These are phyloP conservation scores for Globisporangium perplexum DNA, from an alignment of 352 stramenopile genomes.

Conservation along the genomic window DNA sequence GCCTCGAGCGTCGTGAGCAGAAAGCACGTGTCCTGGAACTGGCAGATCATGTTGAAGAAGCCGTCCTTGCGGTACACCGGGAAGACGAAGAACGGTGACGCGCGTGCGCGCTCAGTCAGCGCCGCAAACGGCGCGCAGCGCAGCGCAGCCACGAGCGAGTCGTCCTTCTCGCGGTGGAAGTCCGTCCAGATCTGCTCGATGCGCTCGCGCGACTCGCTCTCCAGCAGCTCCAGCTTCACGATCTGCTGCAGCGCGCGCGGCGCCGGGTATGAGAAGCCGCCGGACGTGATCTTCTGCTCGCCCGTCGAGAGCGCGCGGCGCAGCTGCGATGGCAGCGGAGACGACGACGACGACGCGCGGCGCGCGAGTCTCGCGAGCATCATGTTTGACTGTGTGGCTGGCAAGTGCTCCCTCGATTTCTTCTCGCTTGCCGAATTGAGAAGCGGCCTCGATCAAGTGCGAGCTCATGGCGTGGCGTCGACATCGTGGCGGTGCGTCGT, in stretches of 20 bases:
- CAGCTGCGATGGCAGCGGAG: neutral
- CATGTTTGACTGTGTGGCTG: too few relatives aligned
- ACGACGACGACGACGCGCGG: neutral
- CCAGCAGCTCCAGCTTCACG: conserved; percentile 79
- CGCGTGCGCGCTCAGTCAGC: conserved; percentile 42
- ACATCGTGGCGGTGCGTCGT: too few relatives aligned
- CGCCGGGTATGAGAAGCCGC: conserved; percentile 81
- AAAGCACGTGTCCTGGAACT: conserved; percentile 89
- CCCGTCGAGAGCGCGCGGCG: conserved; percentile 7
- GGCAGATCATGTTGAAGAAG: conserved; percentile 87
- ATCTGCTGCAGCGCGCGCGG: conserved; percentile 74
- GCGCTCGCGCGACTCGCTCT: conserved; percentile 46
- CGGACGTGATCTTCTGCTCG: conserved; percentile 14
- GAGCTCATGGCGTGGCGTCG: too few relatives aligned
- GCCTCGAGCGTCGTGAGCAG: conserved; percentile 83
- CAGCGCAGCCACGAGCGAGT: conserved; percentile 58
- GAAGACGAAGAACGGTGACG: conserved; percentile 73
- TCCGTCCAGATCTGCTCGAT: conserved; percentile 77
- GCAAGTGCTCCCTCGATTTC: too few relatives aligned
- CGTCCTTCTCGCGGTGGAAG: conserved; percentile 72
- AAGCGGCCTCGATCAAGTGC: too few relatives aligned
- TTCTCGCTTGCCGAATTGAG: too few relatives aligned
- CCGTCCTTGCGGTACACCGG: conserved; percentile 80
- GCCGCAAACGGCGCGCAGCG: conserved; percentile 26
- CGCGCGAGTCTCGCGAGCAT: conserved; percentile 3